Base-by-base conservation (phyloP, 176 grass and related monocot species). In the Raddia guianensis region DNA sequence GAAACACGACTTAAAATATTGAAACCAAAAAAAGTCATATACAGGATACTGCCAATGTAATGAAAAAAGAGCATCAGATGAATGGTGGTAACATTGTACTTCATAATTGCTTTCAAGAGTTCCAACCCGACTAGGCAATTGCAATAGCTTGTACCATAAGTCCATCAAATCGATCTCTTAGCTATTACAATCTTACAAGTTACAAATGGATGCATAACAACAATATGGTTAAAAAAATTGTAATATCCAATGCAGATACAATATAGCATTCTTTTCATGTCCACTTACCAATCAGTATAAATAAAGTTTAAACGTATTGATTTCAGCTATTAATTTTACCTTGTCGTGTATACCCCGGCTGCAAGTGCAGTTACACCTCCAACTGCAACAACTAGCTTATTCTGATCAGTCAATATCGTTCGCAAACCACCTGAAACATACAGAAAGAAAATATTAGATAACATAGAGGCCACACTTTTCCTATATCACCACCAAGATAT, bases 351-450 rank as follows among this genome's bases (percentile, higher is more conserved):
- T 64, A 98, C 82, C 44, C 96, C 96, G 8, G 79, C 82, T 81
- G 96, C 96, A 87, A 98, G 88, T 83, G 88, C 96, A 45, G 92
- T 98, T 75, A 78, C 33, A 80, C 96, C 96, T 47, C 84, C 92
- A 72, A 98, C 96, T 65, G 88, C 90, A 79, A 95, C 90, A 19
- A 79, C 84, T 85, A 98, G 88, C 86, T 95, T 98, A 80, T 95
- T 90, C 77, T 98, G 96, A 77, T 98, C 92, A 81, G 96, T 98
- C 65, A 98, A 90, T 88, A 98, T 93, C 52, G 88, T 86, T 18
- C 78, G 88, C 54, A 98, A 58, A 81, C 96, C 96, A 86, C 84
- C 96, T 98, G 81, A 70, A 86, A 48, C 73, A 16, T 43, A 62
- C 12, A 12, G 19, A 72, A 73, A 10, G 4, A 79, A 79, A 64